Evolutionary conservation across 2,329 filamentous ascomycete genomes (phyloP), one percentile per base, ranked within the genome.

Genomic region (Boeremia lycopersici): DNA sequence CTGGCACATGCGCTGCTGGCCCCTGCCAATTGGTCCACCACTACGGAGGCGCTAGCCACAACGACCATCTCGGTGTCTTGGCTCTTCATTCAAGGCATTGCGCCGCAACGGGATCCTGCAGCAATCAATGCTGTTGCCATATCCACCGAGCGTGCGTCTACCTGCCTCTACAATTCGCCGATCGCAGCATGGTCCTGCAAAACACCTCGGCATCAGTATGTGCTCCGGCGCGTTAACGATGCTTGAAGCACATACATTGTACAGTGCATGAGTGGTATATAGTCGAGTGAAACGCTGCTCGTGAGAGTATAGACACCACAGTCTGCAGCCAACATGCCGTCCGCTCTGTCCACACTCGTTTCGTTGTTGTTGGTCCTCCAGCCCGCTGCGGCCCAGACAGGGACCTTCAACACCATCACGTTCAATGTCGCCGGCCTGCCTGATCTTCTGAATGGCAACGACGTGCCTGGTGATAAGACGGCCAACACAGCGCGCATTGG

Each of bases 371-470:
- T 48, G 25, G 25, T 62, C 39, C 4, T 62, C 42, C 53, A 56
- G 17, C 40, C 54, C 4, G 35, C 52, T 13, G 13, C 54, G 10
- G 62, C 63, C 25, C 64, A 67, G 40, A 71, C 68, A 33, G 77
- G 79, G 42, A 72, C 76, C n/a, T 81, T 87, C 69, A 80, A 77
- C 53, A 68, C 83, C 46, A 70, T 86, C 23, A 77, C 81, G 19
- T 82, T 84, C 74, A 87, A 87, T 61, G 83, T 87, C 30, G 85
- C 84, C 13, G 85, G 85, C 17, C 77, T 87, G 2, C 85, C 86
- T 1, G 69, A 74, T 2, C 71, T 84, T 50, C 67, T 89, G 41
- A 83, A 88, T 57, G 71, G 68, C 63, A 89, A 88, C 67, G 84
- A 81, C 4, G 81, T 87, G 2, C 80, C 84, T 2, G 86, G 86